Evolutionary conservation across 1,284 basidiomycete species (phyloP).

Genomic region (Cryptococcus wingfieldii): DNA sequence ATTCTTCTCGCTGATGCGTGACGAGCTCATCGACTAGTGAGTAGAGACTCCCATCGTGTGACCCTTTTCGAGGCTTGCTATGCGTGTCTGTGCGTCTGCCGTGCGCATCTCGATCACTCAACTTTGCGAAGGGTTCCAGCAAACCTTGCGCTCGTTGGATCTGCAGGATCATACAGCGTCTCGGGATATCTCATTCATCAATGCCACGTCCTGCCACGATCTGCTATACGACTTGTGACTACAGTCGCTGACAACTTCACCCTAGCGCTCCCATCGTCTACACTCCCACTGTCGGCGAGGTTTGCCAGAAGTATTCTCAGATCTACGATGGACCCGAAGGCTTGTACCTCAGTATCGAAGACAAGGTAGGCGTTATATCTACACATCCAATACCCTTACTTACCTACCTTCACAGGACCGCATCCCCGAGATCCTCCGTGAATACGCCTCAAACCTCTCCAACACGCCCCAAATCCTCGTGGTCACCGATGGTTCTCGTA

Average conservation of each 20-base stretch:
- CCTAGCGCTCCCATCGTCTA: constrained; percentile 70
- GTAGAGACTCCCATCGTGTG: constrained; percentile 13
- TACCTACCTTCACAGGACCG: constrained; percentile 20
- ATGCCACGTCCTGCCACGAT: background rate
- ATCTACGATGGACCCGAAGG: constrained; percentile 74
- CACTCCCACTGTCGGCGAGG: constrained; percentile 88
- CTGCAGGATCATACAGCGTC: too few species aligned
- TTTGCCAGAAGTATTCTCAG: constrained; percentile 76
- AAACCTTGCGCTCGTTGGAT: too few species aligned
- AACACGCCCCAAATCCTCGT: constrained; percentile 75
- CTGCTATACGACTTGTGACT: background rate
- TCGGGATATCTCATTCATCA: too few species aligned
- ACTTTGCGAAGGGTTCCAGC: too few species aligned
- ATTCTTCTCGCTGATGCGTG: constrained; percentile 40
- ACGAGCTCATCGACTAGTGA: constrained; percentile 41
- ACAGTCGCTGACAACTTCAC: background rate
- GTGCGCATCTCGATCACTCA: background rate
- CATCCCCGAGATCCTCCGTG: constrained; percentile 43
- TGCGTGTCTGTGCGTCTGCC: background rate
- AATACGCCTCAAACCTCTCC: constrained; percentile 53
- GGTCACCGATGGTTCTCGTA: constrained; percentile 87
- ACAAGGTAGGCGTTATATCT: constrained; percentile 57
- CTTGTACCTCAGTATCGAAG: constrained; percentile 72
- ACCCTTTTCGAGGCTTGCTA: background rate
- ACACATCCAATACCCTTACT: background rate